A percentile compares a stretch with the other conserved stretches of the same genome.
These are phyloP conservation scores for Colletotrichum gigasporum DNA, from an alignment of 2,329 filamentous ascomycete genomes.

Conservation along the genomic window DNA sequence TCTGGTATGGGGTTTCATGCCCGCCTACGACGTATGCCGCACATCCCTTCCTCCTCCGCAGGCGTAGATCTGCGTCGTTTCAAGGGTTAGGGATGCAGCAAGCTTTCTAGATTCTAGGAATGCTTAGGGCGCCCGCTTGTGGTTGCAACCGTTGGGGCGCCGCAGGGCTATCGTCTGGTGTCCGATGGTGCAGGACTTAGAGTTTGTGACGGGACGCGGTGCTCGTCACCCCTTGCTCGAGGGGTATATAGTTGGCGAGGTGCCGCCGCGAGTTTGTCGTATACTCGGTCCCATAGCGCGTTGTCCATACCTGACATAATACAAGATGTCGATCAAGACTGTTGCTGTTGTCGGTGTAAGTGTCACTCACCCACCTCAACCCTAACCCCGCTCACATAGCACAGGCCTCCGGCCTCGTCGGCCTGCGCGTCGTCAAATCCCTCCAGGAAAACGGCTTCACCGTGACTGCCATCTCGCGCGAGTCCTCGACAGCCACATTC, in stretches of 20 bases:
- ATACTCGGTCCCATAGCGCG: too few relatives aligned
- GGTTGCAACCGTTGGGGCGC: too few relatives aligned
- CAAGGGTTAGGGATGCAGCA: too few relatives aligned
- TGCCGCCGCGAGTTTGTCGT: background rate
- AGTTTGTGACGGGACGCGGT: background rate
- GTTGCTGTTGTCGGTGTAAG: constrained; percentile 26
- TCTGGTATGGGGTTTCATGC: too few relatives aligned
- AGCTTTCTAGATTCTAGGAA: too few relatives aligned
- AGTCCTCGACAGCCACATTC: constrained; percentile 16
- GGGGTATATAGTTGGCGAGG: background rate
- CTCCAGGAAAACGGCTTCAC: constrained; percentile 8
- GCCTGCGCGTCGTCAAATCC: constrained; percentile 12
- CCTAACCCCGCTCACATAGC: background rate
- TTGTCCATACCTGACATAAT: background rate
- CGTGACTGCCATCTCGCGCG: constrained; percentile 20
- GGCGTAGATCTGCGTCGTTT: too few relatives aligned
- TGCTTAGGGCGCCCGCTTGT: background rate
- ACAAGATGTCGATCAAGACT: constrained; percentile 21
- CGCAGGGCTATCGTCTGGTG: too few relatives aligned
- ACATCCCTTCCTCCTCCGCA: too few relatives aligned
- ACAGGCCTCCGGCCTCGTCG: constrained; percentile 24
- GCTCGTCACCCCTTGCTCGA: background rate
- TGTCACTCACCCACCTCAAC: background rate
- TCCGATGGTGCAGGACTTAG: background rate
- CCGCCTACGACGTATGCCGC: too few relatives aligned